These are phyloP conservation scores for Saksenaea vasiformis DNA, from an alignment of 371 early-diverging fungal genomes.

Conservation along the genomic window DNA sequence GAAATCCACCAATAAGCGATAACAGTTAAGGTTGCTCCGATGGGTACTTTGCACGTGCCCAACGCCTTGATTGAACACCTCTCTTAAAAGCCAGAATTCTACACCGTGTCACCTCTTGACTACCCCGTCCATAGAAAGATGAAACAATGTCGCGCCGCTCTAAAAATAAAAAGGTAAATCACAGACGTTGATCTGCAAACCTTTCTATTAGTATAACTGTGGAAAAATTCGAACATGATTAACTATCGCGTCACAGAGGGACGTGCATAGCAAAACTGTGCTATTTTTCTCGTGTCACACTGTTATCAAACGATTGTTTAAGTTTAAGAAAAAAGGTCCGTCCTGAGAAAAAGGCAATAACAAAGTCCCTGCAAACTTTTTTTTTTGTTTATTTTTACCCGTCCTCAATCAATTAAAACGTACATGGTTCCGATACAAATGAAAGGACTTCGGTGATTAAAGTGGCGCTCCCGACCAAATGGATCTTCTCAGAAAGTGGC, in stretches of 20 bases:
- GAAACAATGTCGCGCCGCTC: neutral
- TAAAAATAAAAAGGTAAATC: neutral
- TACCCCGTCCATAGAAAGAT: neutral
- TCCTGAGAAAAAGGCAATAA: too few species aligned
- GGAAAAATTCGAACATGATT: neutral
- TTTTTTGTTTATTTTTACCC: too few species aligned
- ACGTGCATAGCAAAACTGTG: too few species aligned
- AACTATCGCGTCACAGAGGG: neutral
- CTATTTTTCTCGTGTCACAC: too few species aligned
- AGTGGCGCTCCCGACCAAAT: too few species aligned
- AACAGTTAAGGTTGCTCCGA: neutral
- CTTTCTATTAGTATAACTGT: neutral
- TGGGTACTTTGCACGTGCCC: slow-evolving; percentile 3
- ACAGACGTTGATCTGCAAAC: neutral
- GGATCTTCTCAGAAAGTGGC: too few species aligned
- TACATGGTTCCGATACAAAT: too few species aligned
- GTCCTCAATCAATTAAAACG: too few species aligned
- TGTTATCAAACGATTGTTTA: too few species aligned
- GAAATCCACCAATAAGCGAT: slow-evolving; percentile 3
- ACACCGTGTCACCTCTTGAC: slow-evolving; percentile 4
- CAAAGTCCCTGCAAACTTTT: too few species aligned
- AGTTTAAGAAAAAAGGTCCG: too few species aligned
- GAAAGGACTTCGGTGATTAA: too few species aligned
- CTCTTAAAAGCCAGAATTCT: neutral
- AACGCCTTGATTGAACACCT: neutral